A percentile compares a stretch with the other conserved stretches of the same genome.
These are phyloP conservation scores for button mushroom (Agaricus bisporus) DNA, from an alignment of 768 basidiomycete genomes.

Conservation along the genomic window DNA sequence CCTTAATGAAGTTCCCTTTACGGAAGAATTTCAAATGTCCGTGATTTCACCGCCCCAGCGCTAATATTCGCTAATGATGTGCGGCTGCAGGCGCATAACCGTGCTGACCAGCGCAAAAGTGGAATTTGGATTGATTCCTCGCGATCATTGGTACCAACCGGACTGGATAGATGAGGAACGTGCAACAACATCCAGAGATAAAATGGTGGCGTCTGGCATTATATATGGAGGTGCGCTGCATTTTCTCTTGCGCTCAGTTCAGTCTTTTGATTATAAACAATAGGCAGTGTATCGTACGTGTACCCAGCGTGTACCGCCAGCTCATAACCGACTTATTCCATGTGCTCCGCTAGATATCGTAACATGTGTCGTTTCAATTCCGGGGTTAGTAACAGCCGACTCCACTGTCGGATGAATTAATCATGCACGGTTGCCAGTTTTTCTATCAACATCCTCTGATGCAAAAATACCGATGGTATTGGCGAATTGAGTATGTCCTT, in stretches of 20 bases:
- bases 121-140: constrained; percentile 58
- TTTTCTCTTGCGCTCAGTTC: not conserved
- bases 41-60: constrained; percentile 13
- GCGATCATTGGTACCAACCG: constrained; percentile 69
- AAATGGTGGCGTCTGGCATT: constrained; percentile 48
- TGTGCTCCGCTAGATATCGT: constrained; percentile 32
- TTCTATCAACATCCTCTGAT: constrained; percentile 70
- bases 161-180: constrained; percentile 67
- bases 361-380: constrained; percentile 72
- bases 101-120: constrained; percentile 21
- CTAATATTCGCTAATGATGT: not conserved
- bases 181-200: constrained; percentile 48
- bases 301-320: too few relatives aligned
- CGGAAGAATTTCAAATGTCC: constrained; percentile 66
- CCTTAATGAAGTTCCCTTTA: constrained; percentile 77
- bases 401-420: not conserved
- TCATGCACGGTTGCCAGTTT: constrained; percentile 29
- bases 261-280: not conserved
- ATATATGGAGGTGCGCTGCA: constrained; percentile 30
- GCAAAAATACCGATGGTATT: constrained; percentile 68
- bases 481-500: constrained; percentile 59
- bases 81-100: constrained; percentile 20
- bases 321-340: not conserved
- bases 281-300: constrained; percentile 22
- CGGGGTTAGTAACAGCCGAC: constrained; percentile 32